Base-by-base conservation (phyloP, 2,329 filamentous ascomycete genomes). In the Colletotrichum orbiculare region DNA sequence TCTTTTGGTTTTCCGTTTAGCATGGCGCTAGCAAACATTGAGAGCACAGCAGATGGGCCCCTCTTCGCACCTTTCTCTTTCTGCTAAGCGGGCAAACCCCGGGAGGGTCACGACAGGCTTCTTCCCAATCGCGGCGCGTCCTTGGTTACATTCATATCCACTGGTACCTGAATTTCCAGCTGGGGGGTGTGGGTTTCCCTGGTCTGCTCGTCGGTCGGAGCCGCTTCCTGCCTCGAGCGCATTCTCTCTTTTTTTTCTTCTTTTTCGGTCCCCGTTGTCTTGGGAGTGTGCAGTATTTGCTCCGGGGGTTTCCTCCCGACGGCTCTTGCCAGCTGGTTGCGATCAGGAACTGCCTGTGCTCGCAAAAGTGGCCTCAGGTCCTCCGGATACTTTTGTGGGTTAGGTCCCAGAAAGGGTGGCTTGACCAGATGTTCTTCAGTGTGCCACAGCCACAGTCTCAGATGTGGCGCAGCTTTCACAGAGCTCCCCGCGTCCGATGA, bases 141-240 rank as follows among this genome's bases (percentile, higher is more conserved):
- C 46, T 34, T 17, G 25, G 46, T 58, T 49, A 17, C 55, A 58
- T 48, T 37, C 11, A 13, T 42, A 47, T 42, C 55, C 55, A 58
- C 55, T 38, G 45, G 55, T 58, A 58, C 55, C 55, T 58, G 55
- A 58, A 58, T 46, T 58, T 58, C 45, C 46, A 42, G 55, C 55
- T 38, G 55, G 25, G 25, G 25, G 25, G 25, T 25, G 25, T 25
- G 25, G 55, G 46, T 13, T n/a, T 58, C 50, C 55, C 55, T 58
- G 55, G 54, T 39, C 7, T 13, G 13, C 45, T n/a, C 38, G 33
- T 37, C 34, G 10, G 35, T 25, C 35, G 54, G 46, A 50, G 46
- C 55, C 55, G 50, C 55, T 33, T 50, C 38, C 55, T 58, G 55
- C 55, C 46, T 34, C 55, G 13, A 58, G 55, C 55, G 49, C 43